Base-by-base conservation (phyloP, 768 basidiomycete species). In the Mycena albidolilacea region DNA sequence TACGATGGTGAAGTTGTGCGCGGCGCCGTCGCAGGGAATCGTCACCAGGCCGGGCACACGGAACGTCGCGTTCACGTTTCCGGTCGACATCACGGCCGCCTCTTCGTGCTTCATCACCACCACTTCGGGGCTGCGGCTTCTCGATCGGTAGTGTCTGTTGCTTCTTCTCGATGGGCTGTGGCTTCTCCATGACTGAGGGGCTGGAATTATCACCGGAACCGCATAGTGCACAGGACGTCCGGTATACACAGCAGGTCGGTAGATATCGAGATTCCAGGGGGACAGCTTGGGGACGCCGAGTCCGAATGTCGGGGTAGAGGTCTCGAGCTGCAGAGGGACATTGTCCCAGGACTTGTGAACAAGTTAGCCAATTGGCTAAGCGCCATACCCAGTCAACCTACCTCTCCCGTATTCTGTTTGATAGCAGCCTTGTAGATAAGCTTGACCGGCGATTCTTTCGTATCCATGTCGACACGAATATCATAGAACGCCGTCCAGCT, bases 361-460 rank as follows among this genome's bases (percentile, higher is more conserved):
- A 19, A 46, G 43, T 30, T 23, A 35, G 67, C 15, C n/a, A 43
- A 55, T 50, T 62, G 30, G 62, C 23, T 21, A 54, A 54, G 7
- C 11, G 15, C 19, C 7, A 44, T 19, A 54, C 3, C 11, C 14
- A 14, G 15, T 14, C 4, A 14, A 7, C 55, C 7, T 23, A 83
- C 86, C 79, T 88, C 86, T 41, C 86, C 86, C 8, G 86, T 87
- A 55, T 73, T 80, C 67, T 87, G 87, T 0, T 76, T 80, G 61
- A 87, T 84, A 2, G 78, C 77, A 0, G 82, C 86, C 74, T 86
- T 86, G 77, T 87, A 87, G 6, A 81, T 79, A 30, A 87, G 65
- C 2, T 74, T 80, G 0, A 88, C 77, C 2, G 84, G 83, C 15
- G 79, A 80, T 21, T 85, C 83, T n/a, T 84, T 81, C 5, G 79